Base-by-base conservation (phyloP, 768 basidiomycete species). In the Collybia sordida region DNA sequence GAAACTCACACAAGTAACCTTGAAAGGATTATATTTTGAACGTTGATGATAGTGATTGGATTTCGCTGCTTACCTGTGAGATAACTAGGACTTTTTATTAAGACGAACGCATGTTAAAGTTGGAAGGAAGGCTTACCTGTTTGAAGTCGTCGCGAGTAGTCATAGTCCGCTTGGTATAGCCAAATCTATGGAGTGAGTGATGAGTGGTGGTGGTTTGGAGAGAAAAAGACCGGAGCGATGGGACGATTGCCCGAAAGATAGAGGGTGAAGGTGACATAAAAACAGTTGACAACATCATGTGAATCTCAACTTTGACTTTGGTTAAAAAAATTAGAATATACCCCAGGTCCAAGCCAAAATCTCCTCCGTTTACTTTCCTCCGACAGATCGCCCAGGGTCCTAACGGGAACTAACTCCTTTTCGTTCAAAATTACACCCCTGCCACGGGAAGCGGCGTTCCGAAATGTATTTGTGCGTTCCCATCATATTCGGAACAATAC, bases 1-100 rank as follows among this genome's bases (percentile, higher is more conserved):
- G 24, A 53, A 48, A 66, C 74, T 59, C 62, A 82, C 81, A 80
- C 76, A 45, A 82, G 63, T 21, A 83, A 67, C 59, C 80, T 83
- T 53, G 19, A 38, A 24, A 49, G 31, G 1, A 55, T 27, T 40
- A 54, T 27, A 54, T n/a, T 40, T 57, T 50, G 45, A 40, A 15
- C 46, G 57, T 31, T 31, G 11, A 31, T 14, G 31, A 31, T 31
- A 14, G 9, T 31, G 9, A 14, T 31, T 31, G 9, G 9, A 2
- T 31, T 31, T 39, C 47, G 52, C 19, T 49, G 47, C 67, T 49
- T 27, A 72, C 72, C 72, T 71, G 63, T 74, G 69, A 23, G 71
- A 68, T 21, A 64, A 60, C 63, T 72, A 56, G 15, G 35, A 40
- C 6, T 21, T 7, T 40, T 27, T 31, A 37, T 31, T 7, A 31